Base-by-base conservation (phyloP, 2,329 filamentous ascomycete species). In the Hypoxylon sp. region DNA sequence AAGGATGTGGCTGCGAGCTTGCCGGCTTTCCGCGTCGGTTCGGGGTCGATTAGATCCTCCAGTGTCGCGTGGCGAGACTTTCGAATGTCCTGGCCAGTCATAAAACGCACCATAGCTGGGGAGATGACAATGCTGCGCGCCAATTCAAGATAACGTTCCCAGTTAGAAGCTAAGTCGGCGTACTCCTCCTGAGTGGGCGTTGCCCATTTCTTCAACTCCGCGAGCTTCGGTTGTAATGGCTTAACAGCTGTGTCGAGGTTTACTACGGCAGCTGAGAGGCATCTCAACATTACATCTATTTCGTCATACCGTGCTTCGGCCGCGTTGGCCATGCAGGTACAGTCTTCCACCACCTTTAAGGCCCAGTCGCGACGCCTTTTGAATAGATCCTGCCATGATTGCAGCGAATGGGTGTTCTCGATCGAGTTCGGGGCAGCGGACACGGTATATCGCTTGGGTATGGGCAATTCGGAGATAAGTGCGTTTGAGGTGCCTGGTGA, bases 361-460 rank as follows among this genome's bases (percentile, higher is more conserved):
- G 94, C 92, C 96, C 96, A 99, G 73, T 87, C 86, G 74, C 91
- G 89, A 66, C 96, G 90, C 65, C 90, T 87, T 79, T 91, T 91
- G 84, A 96, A 98, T 22, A 98, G 85, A 49, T 90, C 89, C 78
- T 94, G 92, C 95, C 96, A 99, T 88, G 94, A 91, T 75, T 91
- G 86, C 61, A 98, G 85, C 69, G 94, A 91, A 68, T 91, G 93
- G 69, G 93, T 90, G 76, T 95, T 90, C 48, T 91, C 86, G 73
- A 97, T 91, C 46, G 90, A 91, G 79, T 97, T 94, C n/a, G 96
- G 96, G 31, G 93, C 90, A 64, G 85, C 84, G 69, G 91, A 88
- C 48, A 88, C 81, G 60, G 85, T 83, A 84, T 81, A 91, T 72
- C 82, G 85, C 66, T 83, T 84, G 37, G 86, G 88, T 35, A 84